A percentile compares a stretch with the other conserved stretches of the same genome.
Conservation (phyloP, 2,329 filamentous ascomycete genomes). For the Fusarium keratoplasticum region DNA sequence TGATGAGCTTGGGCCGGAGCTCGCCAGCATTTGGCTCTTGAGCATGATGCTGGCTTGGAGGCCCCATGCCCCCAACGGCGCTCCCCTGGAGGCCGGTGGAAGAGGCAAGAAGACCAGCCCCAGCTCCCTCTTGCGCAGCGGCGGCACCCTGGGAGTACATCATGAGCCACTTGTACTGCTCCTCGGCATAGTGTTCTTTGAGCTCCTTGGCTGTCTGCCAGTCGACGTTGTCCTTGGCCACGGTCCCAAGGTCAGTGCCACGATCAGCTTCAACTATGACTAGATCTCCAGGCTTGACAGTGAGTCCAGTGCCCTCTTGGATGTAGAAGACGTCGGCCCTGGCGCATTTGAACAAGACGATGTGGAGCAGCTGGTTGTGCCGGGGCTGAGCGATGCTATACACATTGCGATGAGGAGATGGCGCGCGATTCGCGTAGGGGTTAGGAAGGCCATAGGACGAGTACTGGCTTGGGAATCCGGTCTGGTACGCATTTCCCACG, state of each 20-base stretch:
- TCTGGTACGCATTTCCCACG: constrained; percentile 42
- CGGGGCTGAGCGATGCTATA: constrained; percentile 71
- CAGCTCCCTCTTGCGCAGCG: constrained; percentile 69
- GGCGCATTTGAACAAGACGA: constrained; percentile 97
- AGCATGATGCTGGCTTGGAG: constrained; percentile 77
- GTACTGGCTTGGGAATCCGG: constrained; percentile 54
- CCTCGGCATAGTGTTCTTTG: constrained; percentile 91
- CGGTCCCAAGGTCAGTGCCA: constrained; percentile 93
- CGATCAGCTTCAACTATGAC: constrained; percentile 98
- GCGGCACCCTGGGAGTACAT: constrained; percentile 91
- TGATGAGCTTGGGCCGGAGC: constrained; percentile 96
- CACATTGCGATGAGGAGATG: constrained; percentile 71
- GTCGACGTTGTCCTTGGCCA: constrained; percentile 87
- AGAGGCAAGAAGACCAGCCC: constrained; percentile 72
- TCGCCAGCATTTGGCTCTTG: constrained; percentile 79
- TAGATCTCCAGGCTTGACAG: constrained; percentile 89
- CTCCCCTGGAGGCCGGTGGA: constrained; percentile 74
- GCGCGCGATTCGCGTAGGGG: constrained; percentile 61
- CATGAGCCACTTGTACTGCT: constrained; percentile 98
- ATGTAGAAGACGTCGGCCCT: constrained; percentile 97
- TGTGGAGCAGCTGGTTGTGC: constrained; percentile 79
- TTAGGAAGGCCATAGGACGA: constrained; percentile 60
- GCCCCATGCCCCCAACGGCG: constrained; percentile 82
- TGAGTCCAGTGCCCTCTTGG: constrained; percentile 92
- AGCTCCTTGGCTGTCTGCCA: constrained; percentile 88